These are phyloP conservation scores for Ceratobasidium sp. DNA, from an alignment of 1,284 basidiomycete species.

Conservation along the genomic window DNA sequence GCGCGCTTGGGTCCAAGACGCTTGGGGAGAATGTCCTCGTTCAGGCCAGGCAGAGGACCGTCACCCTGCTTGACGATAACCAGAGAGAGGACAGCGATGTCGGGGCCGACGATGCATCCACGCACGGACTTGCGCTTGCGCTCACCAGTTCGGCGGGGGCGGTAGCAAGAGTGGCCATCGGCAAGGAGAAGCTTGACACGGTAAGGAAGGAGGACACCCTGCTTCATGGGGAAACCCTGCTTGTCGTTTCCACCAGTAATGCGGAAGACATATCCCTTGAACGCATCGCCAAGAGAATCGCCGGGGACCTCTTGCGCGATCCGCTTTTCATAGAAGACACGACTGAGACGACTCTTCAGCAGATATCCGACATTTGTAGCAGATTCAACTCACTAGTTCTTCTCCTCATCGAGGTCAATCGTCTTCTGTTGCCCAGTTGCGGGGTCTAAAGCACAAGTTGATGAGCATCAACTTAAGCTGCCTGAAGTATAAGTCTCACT, in stretches of 20 bases:
- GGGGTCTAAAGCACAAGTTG: constrained; percentile 66
- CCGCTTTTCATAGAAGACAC: constrained; percentile 96
- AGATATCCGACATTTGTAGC: background rate
- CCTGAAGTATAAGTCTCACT: constrained; percentile 66
- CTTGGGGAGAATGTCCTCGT: constrained; percentile 94
- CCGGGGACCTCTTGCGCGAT: constrained; percentile 95
- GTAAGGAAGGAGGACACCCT: constrained; percentile 95
- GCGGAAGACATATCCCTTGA: constrained; percentile 96
- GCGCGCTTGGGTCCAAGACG: constrained; percentile 95
- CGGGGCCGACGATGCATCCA: constrained; percentile 96
- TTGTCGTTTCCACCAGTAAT: constrained; percentile 97
- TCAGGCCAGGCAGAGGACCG: constrained; percentile 89
- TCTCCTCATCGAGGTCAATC: constrained; percentile 94
- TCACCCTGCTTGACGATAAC: constrained; percentile 99
- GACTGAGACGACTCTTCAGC: constrained; percentile 60
- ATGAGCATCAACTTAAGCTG: constrained; percentile 49
- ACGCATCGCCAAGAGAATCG: constrained; percentile 94
- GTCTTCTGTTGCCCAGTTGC: constrained; percentile 98
- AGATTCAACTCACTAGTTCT: constrained; percentile 72
- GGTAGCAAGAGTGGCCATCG: constrained; percentile 98
- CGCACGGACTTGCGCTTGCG: constrained; percentile 99
- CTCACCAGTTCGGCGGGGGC: constrained; percentile 91
- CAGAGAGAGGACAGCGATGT: constrained; percentile 94
- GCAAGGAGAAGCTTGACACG: constrained; percentile 95
- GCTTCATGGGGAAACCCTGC: constrained; percentile 99